Evolutionary conservation across 768 basidiomycete species (phyloP), one percentile per base, ranked within the genome.

Genomic region (Favolaschia claudopus): DNA sequence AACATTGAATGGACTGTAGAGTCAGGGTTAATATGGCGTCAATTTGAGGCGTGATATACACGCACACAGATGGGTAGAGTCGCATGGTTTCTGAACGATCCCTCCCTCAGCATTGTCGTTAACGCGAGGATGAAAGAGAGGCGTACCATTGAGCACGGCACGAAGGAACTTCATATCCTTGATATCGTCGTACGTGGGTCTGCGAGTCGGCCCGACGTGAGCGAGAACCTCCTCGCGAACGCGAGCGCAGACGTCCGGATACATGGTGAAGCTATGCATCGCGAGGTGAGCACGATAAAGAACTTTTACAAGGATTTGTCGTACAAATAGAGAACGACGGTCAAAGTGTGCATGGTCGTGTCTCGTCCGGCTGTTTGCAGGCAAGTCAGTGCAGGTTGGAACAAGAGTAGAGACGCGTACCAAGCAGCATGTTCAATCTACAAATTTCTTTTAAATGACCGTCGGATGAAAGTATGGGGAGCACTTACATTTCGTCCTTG

Each of bases 141-240:
- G 52, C 76, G 14, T 25, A 83, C 83, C 85, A 64, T 88, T 87
- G 48, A 87, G 77, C 33, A 87, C 81, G 1, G 86, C 85, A 19
- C 84, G 72, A 48, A 87, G 70, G 62, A 82, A 89, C 58, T 84
- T 85, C 85, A 87, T 83, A n/a, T 80, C 77, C 34, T 81, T 76
- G 60, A 88, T 76, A 39, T 85, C 80, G 32, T 86, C 85, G 59
- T 82, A 84, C 0, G 82, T 82, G 1, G 86, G 86, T 4, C 76
- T 52, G 15, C 77, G 69, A 2, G 67, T 69, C 7, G 74, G 66
- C 0, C 86, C 85, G 25, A 87, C 76, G 12, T 73, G 73, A 7
- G 70, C 69, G 7, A 82, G 58, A 19, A 89, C 75, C 67, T 89
- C 87, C 37, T 79, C 73, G 28, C 83, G 80, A 17, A 86, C 77